A percentile compares a stretch with the other conserved stretches of the same genome.
These are phyloP conservation scores for Alternaria sp. DNA, from an alignment of 2,329 filamentous ascomycete species.

Conservation along the genomic window DNA sequence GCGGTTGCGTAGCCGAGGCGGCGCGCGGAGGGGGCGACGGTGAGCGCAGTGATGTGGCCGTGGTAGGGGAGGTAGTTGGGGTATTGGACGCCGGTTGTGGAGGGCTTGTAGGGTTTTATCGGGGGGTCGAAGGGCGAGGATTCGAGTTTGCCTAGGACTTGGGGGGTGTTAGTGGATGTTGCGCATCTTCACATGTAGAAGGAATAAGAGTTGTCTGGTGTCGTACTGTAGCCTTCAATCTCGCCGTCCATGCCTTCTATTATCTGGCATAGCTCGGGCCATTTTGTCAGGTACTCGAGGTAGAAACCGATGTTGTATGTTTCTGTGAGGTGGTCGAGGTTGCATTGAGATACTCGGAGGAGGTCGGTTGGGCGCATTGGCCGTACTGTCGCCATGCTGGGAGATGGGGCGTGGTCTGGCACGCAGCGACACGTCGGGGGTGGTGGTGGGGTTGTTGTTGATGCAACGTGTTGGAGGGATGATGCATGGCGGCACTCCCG, in stretches of 20 bases:
- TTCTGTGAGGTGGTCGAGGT: constrained; percentile 95
- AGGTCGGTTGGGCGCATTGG: constrained; percentile 74
- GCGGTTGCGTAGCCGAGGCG: constrained; percentile 86
- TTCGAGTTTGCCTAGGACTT: constrained; percentile 99
- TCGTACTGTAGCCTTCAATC: constrained; percentile 88
- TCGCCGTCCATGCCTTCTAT: constrained; percentile 86
- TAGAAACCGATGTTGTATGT: constrained; percentile 97
- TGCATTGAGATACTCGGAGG: constrained; percentile 89
- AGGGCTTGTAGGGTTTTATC: constrained; percentile 72
- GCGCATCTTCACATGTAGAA: neutral
- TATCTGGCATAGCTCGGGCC: constrained; percentile 93
- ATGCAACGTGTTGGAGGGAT: neutral
- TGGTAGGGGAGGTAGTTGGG: constrained; percentile 96
- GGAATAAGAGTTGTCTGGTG: no score
- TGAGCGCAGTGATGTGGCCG: constrained; percentile 95
- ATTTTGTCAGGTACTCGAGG: constrained; percentile 92
- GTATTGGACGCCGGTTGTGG: constrained; percentile 46
- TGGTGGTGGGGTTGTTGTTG: constrained; percentile 1
- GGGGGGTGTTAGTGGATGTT: neutral
- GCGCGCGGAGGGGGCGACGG: constrained; percentile 84
- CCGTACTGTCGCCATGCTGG: constrained; percentile 78
- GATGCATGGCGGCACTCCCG: constrained; percentile 15
- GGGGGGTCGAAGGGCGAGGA: constrained; percentile 75
- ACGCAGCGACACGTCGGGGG: neutral
- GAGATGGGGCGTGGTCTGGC: neutral